Percentiles rank a stretch among this genome's conserved stretches.
Conservation (phyloP, 2,329 filamentous ascomycete species). For the Colletotrichum truncatum region DNA sequence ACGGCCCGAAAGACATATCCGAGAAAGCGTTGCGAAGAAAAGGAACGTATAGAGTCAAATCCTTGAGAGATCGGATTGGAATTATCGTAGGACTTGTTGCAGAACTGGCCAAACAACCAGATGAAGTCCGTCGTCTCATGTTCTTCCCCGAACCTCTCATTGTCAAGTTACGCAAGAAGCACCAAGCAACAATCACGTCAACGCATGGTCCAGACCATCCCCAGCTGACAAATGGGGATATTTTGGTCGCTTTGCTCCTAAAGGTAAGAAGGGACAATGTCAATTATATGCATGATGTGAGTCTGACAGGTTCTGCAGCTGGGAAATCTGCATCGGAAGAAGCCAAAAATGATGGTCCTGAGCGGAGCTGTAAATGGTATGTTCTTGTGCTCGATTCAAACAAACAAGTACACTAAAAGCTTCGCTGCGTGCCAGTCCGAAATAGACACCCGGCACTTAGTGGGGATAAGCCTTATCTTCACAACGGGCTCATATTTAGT, state of each 20-base stretch:
- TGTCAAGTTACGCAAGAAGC: constrained; percentile 10
- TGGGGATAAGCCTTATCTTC: constrained; percentile 26
- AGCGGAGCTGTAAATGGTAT: not conserved
- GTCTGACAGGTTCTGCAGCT: constrained; percentile 4
- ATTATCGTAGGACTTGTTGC: constrained; percentile 14
- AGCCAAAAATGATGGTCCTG: constrained; percentile 22
- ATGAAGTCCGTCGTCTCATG: constrained; percentile 8
- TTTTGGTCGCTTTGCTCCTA: not conserved
- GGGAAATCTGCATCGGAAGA: constrained; percentile 22
- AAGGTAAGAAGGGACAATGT: not conserved
- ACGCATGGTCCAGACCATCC: constrained; percentile 13
- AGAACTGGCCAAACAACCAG: constrained; percentile 19
- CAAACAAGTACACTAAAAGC: not conserved
- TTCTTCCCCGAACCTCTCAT: constrained; percentile 11
- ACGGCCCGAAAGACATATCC: constrained; percentile 19
- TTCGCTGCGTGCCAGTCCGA: constrained; percentile 16
- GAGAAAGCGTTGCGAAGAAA: not conserved
- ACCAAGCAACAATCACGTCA: constrained; percentile 2
- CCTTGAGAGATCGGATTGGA: not conserved
- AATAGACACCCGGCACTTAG: constrained; percentile 28
- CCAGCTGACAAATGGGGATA: constrained; percentile 9
- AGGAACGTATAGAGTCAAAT: not conserved
- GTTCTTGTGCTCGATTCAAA: not conserved
- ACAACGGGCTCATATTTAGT: constrained; percentile 31
- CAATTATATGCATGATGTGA: not conserved